Conservation (phyloP, 306 rosid genomes). For the Pyrus bretschneideri region DNA sequence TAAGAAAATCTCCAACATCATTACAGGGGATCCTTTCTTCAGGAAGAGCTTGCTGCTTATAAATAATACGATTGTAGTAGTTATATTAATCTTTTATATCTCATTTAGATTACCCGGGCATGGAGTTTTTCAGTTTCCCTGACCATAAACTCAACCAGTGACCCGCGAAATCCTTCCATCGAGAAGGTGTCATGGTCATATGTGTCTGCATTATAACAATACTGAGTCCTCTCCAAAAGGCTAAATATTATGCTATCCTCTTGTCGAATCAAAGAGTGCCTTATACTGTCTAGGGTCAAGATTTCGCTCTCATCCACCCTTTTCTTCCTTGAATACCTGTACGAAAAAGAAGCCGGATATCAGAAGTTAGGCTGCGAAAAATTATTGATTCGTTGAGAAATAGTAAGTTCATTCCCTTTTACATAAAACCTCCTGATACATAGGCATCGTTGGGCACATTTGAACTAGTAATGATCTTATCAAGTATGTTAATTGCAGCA, state of each 20-base stretch:
- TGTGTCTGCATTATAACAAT: constrained; percentile 38
- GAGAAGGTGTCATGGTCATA: constrained; percentile 45
- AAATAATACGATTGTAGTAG: neutral
- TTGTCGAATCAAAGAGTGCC: constrained; percentile 45
- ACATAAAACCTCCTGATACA: neutral
- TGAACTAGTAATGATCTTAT: neutral
- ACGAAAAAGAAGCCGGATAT: constrained; percentile 11
- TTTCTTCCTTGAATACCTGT: constrained; percentile 25
- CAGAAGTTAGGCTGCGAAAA: neutral
- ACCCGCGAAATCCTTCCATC: constrained; percentile 44
- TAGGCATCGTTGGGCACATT: neutral
- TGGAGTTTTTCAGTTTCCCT: constrained; percentile 60
- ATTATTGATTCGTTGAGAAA: neutral
- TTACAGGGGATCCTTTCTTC: neutral
- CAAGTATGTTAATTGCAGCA: neutral
- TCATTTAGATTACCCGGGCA: constrained; percentile 41
- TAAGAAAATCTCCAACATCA: neutral
- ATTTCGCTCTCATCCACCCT: constrained; percentile 53
- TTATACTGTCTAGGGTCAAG: constrained; percentile 45
- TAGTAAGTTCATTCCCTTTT: neutral
- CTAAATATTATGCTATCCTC: constrained; percentile 64
- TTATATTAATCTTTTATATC: neutral
- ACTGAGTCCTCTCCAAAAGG: constrained; percentile 64
- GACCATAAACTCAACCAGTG: constrained; percentile 60
- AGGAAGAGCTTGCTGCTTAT: neutral